Evolutionary conservation across 495 filamentous ascomycete genomes (phyloP).

Genomic region (Patellaria atrata): DNA sequence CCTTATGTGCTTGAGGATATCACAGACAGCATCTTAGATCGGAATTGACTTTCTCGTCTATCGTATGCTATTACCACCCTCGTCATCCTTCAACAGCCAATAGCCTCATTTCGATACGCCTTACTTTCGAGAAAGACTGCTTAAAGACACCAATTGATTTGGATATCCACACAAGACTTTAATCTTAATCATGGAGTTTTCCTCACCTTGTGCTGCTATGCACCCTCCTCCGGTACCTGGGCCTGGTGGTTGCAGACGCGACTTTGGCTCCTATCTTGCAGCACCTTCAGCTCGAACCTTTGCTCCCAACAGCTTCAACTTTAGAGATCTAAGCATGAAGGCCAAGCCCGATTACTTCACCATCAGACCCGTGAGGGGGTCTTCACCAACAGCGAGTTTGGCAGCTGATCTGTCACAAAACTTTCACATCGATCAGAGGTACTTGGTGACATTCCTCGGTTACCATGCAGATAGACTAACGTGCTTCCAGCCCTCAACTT

Average conservation of each 20-base stretch:
- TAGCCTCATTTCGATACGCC: conserved; percentile 7
- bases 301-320: conserved; percentile 53
- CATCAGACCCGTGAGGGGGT: conserved; percentile 58
- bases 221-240: conserved; percentile 53
- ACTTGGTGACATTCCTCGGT: conserved; percentile 24
- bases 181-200: conserved; percentile 59
- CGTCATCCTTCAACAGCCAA: conserved; percentile 5
- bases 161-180: neutral
- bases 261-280: conserved; percentile 37
- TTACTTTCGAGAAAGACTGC: conserved; percentile 1
- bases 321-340: conserved; percentile 58
- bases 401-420: conserved; percentile 93
- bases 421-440: conserved; percentile 90
- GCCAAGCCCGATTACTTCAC: conserved; percentile 61
- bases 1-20: conserved; percentile 12
- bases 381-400: conserved; percentile 78
- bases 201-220: conserved; percentile 89
- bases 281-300: conserved; percentile 43
- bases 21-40: conserved; percentile 22
- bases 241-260: conserved; percentile 38
- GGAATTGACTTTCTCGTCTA: conserved; percentile 23
- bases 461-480: conserved; percentile 11
- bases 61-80: conserved; percentile 18
- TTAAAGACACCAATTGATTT: conserved; percentile 1
- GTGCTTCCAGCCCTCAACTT: conserved; percentile 58